Percentiles rank a stretch among this genome's conserved stretches.
Evolutionary conservation across 306 rosid species (phyloP).

Genomic region (Castanopsis chinensis): DNA sequence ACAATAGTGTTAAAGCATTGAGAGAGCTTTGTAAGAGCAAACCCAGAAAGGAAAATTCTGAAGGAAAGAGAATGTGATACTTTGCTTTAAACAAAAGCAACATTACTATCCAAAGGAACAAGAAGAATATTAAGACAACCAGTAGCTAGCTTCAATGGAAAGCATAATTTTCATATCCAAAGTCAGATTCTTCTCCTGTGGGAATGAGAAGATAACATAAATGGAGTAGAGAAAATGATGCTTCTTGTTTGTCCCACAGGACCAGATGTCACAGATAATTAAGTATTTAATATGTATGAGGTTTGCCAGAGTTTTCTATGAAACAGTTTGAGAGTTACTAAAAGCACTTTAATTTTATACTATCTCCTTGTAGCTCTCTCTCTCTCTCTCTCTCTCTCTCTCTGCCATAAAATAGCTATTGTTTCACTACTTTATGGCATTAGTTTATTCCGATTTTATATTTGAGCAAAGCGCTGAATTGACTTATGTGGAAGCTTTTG

Average conservation of each 20-base stretch:
- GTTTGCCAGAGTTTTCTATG: constrained; percentile 41
- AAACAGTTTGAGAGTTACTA: constrained; percentile 24
- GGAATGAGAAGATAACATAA: neutral
- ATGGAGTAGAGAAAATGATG: constrained; percentile 12
- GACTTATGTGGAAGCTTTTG: neutral
- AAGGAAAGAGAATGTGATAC: constrained; percentile 52
- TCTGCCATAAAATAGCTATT: neutral
- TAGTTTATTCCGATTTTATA: neutral
- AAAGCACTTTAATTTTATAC: constrained; percentile 5
- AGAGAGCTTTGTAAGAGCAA: constrained; percentile 15
- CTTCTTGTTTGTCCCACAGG: constrained; percentile 24
- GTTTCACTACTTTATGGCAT: neutral
- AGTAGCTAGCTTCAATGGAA: constrained; percentile 47
- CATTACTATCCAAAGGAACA: constrained; percentile 37
- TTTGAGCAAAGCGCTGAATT: neutral
- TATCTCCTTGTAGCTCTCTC: constrained; percentile 3
- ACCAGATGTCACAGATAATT: constrained; percentile 28
- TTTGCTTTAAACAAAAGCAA: constrained; percentile 55
- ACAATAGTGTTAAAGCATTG: constrained; percentile 25
- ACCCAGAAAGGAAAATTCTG: constrained; percentile 6
- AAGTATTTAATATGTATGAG: constrained; percentile 11
- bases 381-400: neutral
- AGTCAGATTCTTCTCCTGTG: constrained; percentile 30
- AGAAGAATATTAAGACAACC: constrained; percentile 37
- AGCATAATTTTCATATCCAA: constrained; percentile 36